phyloP scores from a whole-genome alignment of 345 rosid genomes.

The Brassica nigra region DNA sequence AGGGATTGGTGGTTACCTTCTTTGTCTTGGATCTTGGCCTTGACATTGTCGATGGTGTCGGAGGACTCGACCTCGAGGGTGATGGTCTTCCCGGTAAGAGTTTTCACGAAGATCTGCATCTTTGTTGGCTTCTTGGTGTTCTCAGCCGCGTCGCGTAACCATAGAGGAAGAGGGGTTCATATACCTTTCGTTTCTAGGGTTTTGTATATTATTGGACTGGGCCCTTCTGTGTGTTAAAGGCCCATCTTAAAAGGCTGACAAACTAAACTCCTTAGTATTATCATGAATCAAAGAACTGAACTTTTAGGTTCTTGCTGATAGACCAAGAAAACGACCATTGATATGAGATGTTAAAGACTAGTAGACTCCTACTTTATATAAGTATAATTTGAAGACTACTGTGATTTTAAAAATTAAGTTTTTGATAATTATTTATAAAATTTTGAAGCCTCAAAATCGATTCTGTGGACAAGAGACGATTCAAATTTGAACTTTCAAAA shows the following conservation, averaged over 20 bases:
- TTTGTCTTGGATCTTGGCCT: constrained; percentile 92
- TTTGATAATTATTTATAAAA: too few relatives aligned
- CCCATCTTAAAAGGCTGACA: background rate
- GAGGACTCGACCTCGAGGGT: constrained; percentile 95
- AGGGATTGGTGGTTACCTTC: constrained; percentile 47
- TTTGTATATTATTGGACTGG: constrained; percentile 11
- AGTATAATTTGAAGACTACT: too few relatives aligned
- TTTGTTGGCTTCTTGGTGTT: constrained; percentile 23
- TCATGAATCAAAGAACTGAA: too few relatives aligned
- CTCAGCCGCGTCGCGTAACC: constrained; percentile 5
- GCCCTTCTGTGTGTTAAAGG: background rate
- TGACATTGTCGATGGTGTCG: constrained; percentile 88
- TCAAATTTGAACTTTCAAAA: too few relatives aligned
- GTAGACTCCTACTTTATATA: too few relatives aligned
- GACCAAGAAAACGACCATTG: too few relatives aligned
- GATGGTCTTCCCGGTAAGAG: constrained; percentile 92
- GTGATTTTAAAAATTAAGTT: too few relatives aligned
- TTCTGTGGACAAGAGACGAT: too few relatives aligned
- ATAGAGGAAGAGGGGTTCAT: background rate
- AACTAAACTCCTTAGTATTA: background rate
- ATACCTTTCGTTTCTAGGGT: constrained; percentile 21
- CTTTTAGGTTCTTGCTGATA: too few relatives aligned
- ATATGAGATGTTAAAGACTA: too few relatives aligned
- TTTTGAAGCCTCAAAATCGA: too few relatives aligned
- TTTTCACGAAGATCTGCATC: constrained; percentile 96